phyloP scores from a whole-genome alignment of 192 early-diverging fungal species.

The Powellomyces hirtus region DNA sequence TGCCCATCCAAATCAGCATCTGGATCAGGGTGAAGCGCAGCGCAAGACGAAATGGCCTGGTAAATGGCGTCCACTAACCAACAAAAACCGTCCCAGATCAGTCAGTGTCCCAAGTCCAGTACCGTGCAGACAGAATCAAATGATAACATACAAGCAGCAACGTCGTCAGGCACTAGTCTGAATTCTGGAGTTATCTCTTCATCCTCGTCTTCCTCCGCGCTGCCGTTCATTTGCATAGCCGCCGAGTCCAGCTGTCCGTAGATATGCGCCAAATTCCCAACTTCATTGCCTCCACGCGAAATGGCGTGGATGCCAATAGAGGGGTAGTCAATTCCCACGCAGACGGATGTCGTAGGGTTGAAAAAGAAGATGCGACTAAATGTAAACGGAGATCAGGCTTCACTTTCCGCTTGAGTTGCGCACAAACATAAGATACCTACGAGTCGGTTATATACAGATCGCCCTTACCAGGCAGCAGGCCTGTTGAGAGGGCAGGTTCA shows the following conservation, averaged over 20 bases:
- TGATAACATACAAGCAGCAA: constrained; percentile 41
- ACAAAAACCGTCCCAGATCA: neutral
- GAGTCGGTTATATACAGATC: constrained; percentile 33
- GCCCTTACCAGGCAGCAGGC: constrained; percentile 33
- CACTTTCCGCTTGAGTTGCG: too few species aligned
- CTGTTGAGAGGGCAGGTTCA: constrained; percentile 31
- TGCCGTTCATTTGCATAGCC: neutral
- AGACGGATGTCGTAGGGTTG: constrained; percentile 39
- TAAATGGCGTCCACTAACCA: constrained; percentile 64
- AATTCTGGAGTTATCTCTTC: constrained; percentile 51
- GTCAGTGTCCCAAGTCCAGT: too few species aligned
- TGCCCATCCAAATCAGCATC: constrained; percentile 40
- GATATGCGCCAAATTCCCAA: constrained; percentile 48
- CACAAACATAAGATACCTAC: too few species aligned
- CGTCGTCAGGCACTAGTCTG: constrained; percentile 59
- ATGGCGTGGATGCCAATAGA: constrained; percentile 71
- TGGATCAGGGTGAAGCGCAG: constrained; percentile 66
- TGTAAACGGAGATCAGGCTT: neutral
- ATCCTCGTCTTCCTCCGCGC: constrained; percentile 37
- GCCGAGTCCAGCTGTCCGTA: constrained; percentile 63
- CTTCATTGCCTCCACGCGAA: constrained; percentile 43
- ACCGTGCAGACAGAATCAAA: neutral
- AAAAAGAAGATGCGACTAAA: constrained; percentile 55
- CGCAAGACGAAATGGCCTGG: constrained; percentile 64
- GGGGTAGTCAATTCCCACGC: constrained; percentile 60